Evolutionary conservation across 208 protist genomes (phyloP).

Genomic region (Leishmania mexicana): DNA sequence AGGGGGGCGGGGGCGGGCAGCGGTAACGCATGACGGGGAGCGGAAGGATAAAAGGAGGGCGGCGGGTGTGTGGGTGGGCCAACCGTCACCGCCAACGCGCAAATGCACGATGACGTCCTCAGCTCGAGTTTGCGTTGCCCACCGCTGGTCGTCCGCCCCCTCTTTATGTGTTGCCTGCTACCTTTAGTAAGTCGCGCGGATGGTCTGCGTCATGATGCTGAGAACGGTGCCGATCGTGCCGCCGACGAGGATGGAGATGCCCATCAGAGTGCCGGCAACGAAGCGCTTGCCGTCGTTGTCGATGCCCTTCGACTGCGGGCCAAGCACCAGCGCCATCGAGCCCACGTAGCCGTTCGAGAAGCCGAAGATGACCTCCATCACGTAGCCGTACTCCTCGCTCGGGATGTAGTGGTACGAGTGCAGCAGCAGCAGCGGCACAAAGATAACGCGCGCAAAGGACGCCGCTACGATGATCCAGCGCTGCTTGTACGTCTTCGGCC

Average conservation of each 20-base stretch:
- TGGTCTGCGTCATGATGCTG: constrained; percentile 51
- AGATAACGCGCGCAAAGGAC: constrained; percentile 46
- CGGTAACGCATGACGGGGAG: not conserved
- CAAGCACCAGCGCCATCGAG: constrained; percentile 51
- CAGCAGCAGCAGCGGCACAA: constrained; percentile 63
- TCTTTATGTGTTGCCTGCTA: not conserved
- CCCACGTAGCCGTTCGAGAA: constrained; percentile 64
- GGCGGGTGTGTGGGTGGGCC: not conserved
- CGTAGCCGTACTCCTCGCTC: constrained; percentile 40
- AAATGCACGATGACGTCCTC: not conserved
- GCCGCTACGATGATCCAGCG: constrained; percentile 45
- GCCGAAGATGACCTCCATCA: constrained; percentile 60
- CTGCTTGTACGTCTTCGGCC: constrained; percentile 33
- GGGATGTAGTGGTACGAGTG: constrained; percentile 62
- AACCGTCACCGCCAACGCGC: not conserved
- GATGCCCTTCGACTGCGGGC: constrained; percentile 37
- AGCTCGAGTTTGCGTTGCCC: not conserved
- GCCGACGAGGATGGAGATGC: constrained; percentile 54
- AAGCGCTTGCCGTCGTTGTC: constrained; percentile 49
- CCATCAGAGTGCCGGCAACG: constrained; percentile 60
- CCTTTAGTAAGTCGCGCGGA: constrained; percentile 24
- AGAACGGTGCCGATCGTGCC: constrained; percentile 43
- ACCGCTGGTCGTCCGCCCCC: not conserved
- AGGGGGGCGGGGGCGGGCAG: too few species aligned
- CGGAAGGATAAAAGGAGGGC: too few species aligned